Base-by-base conservation (phyloP, 1,139 yeast species). In the Geotrichum klebahnii region DNA sequence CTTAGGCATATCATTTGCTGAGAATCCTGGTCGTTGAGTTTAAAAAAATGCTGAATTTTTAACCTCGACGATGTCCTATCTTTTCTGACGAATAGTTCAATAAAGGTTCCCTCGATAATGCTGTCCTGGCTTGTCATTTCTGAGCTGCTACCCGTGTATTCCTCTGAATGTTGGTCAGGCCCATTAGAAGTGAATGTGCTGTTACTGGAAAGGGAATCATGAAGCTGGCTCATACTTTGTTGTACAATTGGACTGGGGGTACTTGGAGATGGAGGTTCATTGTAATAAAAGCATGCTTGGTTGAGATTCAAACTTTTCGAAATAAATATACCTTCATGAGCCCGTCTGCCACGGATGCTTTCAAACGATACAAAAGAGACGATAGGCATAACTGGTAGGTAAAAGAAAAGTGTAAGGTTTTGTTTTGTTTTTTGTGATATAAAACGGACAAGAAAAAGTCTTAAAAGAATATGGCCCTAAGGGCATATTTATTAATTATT, bases 341-440 rank as follows among this genome's bases (percentile, higher is more conserved):
- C 3, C 23, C 32, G 23, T n/a, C 37, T 32, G 5, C 34, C 33
- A 12, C 24, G 32, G 10, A 34, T 17, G 22, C 28, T 16, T 39
- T 46, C 49, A 39, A 39, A 46, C 5, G 44, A 23, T 5, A 46
- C 28, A 24, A 24, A 46, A n/a, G 34, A 46, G 20, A 45, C 36
- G 14, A 32, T 23, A 5, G 48, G 44, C 48, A 45, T 44, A 19
- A 22, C 39, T 87, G 95, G 95, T 80, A 95, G 14, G 95, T 95
- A 19, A 90, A 84, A 63, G 80, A 84, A 62, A 85, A 82, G 9
- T 41, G 46, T 41, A 28, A 14, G 51, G 6, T 24, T 3, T 19
- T 35, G 10, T 8, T 6, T 35, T 14, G 2, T 3, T 20, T 10
- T n/a, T n/a, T 35, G 5, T 8, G 16, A 17, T 3, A 9, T 6